phyloP scores from a whole-genome alignment of 257 asterid species.

The Paraleonurus japonicus region DNA sequence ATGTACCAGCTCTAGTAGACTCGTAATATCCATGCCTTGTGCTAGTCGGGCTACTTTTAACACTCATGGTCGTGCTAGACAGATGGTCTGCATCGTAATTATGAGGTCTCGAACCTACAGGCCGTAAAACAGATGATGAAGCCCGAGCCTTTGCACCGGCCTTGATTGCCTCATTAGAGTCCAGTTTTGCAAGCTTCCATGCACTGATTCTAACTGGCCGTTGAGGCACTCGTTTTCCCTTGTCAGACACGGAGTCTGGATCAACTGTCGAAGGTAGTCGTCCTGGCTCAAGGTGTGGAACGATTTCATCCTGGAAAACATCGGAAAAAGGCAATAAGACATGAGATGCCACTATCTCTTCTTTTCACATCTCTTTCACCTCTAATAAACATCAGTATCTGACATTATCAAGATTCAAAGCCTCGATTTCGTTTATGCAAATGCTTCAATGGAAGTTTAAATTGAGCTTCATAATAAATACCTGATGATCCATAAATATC shows the following conservation, averaged over 20 bases:
- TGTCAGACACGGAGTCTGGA: constrained; percentile 63
- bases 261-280: constrained; percentile 87
- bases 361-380: no score
- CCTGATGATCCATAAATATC: constrained; percentile 97
- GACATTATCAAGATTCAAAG: no score
- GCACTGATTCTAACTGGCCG: constrained; percentile 89
- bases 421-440: no score
- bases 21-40: constrained; percentile 60
- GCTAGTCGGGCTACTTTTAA: constrained; percentile 71
- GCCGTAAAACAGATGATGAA: constrained; percentile 85
- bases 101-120: constrained; percentile 57
- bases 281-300: constrained; percentile 93
- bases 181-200: constrained; percentile 93
- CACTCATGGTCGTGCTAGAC: constrained; percentile 65
- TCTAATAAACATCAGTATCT: no score
- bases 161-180: constrained; percentile 77
- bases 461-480: neutral
- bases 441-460: no score
- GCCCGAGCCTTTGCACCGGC: constrained; percentile 97
- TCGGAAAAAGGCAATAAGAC: neutral
- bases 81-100: constrained; percentile 53
- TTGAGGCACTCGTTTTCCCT: constrained; percentile 59
- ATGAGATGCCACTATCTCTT: no score
- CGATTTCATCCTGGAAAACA: constrained; percentile 68
- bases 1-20: constrained; percentile 52